Evolutionary conservation across 208 protist species (phyloP), one percentile per base, ranked within the genome.

Genomic region (Borovskyia barvae): DNA sequence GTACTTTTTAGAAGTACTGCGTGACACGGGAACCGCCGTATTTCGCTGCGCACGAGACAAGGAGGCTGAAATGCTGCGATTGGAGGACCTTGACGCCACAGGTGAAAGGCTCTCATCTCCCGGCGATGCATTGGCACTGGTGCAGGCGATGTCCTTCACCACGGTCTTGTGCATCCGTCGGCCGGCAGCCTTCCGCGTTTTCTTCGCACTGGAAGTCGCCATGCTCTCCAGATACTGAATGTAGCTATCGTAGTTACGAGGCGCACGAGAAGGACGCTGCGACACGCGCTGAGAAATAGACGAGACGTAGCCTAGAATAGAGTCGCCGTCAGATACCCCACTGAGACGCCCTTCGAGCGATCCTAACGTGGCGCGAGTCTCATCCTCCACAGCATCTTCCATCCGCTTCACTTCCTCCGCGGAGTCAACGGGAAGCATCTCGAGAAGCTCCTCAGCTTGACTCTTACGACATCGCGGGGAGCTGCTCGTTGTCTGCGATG

Each of bases 211-310:
- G 15, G 50, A 58, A 17, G 45, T 53, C 17, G 63, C 72, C 26
- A 75, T 53, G 11, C 76, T 66, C 30, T 68, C 54, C 2, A 80
- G 45, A 49, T 78, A 78, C 39, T 68, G 33, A 35, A 70, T 57
- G 64, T 80, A 80, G 66, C 69, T 53, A n/a, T 69, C 70, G 28
- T 75, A 39, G 41, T 66, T 72, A 46, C 71, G 72, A 8, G 55
- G 72, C 55, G 59, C 42, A 12, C 58, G 69, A 3, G 41, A 73
- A 17, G 52, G 64, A 0, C 73, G 76, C 32, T 61, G 42, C 56
- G 52, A 37, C 9, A 82, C 77, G 19, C 74, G 66, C 58, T 82
- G 67, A 22, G 77, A 69, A 48, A 77, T 81, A 32, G 70, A 75
- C 4, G 71, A 75, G 36, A 28, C 32, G 41, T 73, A 19, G 36